Base-by-base conservation (phyloP, 805 yeast genomes). In the Naumovozyma dairenensis region DNA sequence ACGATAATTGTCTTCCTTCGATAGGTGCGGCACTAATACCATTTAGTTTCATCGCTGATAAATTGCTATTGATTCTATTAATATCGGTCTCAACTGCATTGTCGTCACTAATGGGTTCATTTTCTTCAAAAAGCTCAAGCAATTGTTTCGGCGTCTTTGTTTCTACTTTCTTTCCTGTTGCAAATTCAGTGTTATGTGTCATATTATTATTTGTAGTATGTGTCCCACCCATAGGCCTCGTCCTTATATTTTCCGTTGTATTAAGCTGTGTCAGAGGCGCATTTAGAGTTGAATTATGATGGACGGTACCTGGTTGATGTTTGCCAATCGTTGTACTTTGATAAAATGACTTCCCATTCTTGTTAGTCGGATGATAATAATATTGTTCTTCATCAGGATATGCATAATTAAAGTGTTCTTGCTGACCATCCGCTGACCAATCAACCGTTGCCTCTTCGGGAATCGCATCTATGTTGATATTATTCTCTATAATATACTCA, bases 401-500 rank as follows among this genome's bases (percentile, higher is more conserved):
- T 13, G 59, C 54, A 36, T 38, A 53, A 25, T 53, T 53, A 21
- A 45, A 44, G 19, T 49, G 48, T 6, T 49, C 55, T 24, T 42
- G 42, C 14, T 45, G 44, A n/a, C n/a, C n/a, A 12, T 46, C 42
- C 12, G 28, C 42, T 2, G 39, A 25, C 57, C 59, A 55, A 27
- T 53, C 56, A 8, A 32, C 26, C 1, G 28, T 31, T 4, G 43
- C 30, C 24, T 54, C 61, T 30, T 50, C 60, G 7, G 53, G 44
- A 16, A 49, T 65, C 50, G 44, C 56, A 35, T 51, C 60, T 5
- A 64, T 44, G 39, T 72, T 67, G 28, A 79, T 74, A 34, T 77
- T 82, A 52, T 79, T 78, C 32, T 79, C 86, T 31, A 80, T 57
- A 21, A 81, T 76, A 51, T 80, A 81, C 42, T 81, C 89, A 21